Percentiles rank a stretch among this genome's conserved stretches.
These are phyloP conservation scores for Sphagnum magellanicum DNA, from an alignment of 228 moss, liverwort and hornwort species.

Conservation along the genomic window DNA sequence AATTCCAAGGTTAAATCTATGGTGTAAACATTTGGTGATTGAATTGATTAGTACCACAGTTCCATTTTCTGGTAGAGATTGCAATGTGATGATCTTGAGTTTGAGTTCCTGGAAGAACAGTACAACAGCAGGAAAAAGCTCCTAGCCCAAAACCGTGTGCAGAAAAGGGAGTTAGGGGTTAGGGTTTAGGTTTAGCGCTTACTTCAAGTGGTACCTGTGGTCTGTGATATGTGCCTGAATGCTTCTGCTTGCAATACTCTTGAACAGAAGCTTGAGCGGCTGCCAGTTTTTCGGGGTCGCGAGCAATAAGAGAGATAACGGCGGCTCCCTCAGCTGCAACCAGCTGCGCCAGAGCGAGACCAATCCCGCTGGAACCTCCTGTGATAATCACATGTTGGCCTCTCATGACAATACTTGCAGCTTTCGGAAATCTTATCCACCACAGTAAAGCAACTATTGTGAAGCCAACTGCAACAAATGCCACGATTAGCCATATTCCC, in stretches of 20 bases:
- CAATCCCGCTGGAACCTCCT: conserved; percentile 94
- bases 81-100: too few relatives aligned
- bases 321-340: conserved; percentile 58
- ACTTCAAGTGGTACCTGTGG: background rate
- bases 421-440: conserved; percentile 22
- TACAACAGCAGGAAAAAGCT: too few relatives aligned
- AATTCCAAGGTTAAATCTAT: background rate
- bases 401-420: conserved; percentile 40
- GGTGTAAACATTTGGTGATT: too few relatives aligned
- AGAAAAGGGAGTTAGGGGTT: too few relatives aligned
- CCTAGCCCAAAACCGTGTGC: too few relatives aligned
- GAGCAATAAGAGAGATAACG: conserved; percentile 61
- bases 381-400: conserved; percentile 76
- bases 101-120: too few relatives aligned
- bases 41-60: too few relatives aligned
- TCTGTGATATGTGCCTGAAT: too few relatives aligned
- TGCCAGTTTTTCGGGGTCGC: conserved; percentile 51
- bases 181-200: background rate
- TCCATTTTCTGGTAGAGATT: too few relatives aligned
- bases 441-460: conserved; percentile 18
- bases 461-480: conserved; percentile 9
- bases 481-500: conserved; percentile 18
- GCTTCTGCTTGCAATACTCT: conserved; percentile 23
- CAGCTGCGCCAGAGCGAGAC: conserved; percentile 61
- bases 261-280: conserved; percentile 44